Percentiles rank a stretch among this genome's conserved stretches.
These are phyloP conservation scores for Perkinsus olseni DNA, from an alignment of 169 alveolate species.

Conservation along the genomic window DNA sequence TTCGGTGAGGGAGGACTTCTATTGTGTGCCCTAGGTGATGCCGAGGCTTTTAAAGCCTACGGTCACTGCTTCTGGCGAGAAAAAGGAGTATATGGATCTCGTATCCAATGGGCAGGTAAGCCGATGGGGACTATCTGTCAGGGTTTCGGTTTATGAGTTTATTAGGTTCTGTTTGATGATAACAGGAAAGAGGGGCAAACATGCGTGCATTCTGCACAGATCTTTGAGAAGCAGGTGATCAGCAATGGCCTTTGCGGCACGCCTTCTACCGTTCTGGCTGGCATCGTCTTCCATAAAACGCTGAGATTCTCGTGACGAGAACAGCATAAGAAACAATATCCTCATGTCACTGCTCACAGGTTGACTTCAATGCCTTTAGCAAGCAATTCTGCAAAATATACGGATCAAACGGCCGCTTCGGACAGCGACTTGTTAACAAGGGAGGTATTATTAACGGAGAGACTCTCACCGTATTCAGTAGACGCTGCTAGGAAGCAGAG, in stretches of 20 bases:
- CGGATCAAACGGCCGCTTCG: not conserved
- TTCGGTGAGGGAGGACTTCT: not conserved
- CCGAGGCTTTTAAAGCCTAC: not conserved
- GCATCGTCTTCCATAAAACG: too few relatives aligned
- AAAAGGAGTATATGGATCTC: not conserved
- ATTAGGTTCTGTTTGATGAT: not conserved
- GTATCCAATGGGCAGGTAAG: not conserved
- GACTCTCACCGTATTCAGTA: too few relatives aligned
- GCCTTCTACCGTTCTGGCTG: too few relatives aligned
- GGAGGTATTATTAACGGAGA: not conserved
- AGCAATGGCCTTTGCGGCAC: too few relatives aligned
- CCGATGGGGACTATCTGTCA: not conserved
- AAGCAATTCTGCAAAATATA: not conserved
- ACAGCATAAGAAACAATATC: too few relatives aligned
- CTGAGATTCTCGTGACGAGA: too few relatives aligned
- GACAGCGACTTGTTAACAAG: not conserved
- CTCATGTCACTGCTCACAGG: not conserved
- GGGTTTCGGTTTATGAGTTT: not conserved
- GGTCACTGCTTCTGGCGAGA: not conserved
- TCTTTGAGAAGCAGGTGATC: not conserved
- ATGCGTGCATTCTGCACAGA: not conserved
- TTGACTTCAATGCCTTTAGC: not conserved
- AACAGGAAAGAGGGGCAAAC: not conserved
- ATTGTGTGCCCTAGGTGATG: not conserved
- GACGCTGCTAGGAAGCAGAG: too few relatives aligned